A percentile compares a stretch with the other conserved stretches of the same genome.
These are phyloP conservation scores for Lathyrus tuberosus DNA, from an alignment of 306 rosid species.

Conservation along the genomic window DNA sequence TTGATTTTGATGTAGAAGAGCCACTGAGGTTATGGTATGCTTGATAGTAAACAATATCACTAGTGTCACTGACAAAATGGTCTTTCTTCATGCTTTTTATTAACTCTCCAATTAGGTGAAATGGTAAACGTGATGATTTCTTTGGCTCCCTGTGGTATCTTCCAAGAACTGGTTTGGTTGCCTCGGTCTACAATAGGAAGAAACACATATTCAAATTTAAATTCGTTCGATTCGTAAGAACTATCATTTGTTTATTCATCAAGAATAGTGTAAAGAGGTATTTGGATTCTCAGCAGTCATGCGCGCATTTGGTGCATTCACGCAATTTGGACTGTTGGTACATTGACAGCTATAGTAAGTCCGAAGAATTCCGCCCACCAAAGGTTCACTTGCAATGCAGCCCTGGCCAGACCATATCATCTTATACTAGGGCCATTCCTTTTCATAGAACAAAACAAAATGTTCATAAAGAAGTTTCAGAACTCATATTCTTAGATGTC, in stretches of 20 bases:
- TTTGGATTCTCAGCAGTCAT: not conserved
- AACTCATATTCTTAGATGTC: too few relatives aligned
- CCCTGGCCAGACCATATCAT: too few relatives aligned
- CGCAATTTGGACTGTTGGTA: not conserved
- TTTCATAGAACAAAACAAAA: too few relatives aligned
- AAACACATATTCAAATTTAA: constrained; percentile 19
- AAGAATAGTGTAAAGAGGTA: constrained; percentile 28
- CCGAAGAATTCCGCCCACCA: too few relatives aligned
- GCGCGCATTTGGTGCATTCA: not conserved
- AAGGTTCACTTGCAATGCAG: too few relatives aligned
- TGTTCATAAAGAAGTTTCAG: too few relatives aligned
- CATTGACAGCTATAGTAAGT: too few relatives aligned
- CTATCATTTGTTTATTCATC: not conserved
- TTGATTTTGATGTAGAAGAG: constrained; percentile 42
- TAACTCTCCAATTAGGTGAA: constrained; percentile 76
- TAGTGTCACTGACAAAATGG: constrained; percentile 82
- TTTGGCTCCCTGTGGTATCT: constrained; percentile 78
- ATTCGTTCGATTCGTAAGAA: not conserved
- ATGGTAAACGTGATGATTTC: constrained; percentile 75
- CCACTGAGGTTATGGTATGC: constrained; percentile 58
- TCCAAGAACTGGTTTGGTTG: constrained; percentile 83
- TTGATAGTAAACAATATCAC: constrained; percentile 87
- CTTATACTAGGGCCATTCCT: too few relatives aligned
- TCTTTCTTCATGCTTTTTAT: constrained; percentile 75
- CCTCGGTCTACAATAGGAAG: constrained; percentile 68